phyloP scores from a whole-genome alignment of 495 filamentous ascomycete species.

The Penicillium arizonense region DNA sequence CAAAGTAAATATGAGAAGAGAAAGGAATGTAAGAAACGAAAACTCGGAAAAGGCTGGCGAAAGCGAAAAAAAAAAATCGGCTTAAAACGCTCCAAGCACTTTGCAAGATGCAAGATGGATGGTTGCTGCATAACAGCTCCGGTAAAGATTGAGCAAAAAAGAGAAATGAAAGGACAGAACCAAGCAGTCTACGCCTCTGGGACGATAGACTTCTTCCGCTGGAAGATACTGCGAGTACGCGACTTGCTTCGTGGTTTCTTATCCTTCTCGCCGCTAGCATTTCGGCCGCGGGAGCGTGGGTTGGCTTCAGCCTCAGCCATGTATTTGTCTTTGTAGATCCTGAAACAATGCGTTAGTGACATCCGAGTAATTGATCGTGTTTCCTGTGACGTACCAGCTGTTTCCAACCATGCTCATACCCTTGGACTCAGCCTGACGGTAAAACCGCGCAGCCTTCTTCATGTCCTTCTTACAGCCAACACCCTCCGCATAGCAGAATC shows the following conservation, averaged over 20 bases:
- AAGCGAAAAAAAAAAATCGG: conserved; percentile 8
- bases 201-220: conserved; percentile 55
- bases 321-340: conserved; percentile 95
- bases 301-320: conserved; percentile 69
- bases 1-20: conserved; percentile 10
- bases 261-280: conserved; percentile 34
- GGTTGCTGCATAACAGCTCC: neutral
- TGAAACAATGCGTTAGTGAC: conserved; percentile 30
- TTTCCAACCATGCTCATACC: conserved; percentile 98
- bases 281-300: conserved; percentile 35
- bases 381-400: conserved; percentile 70
- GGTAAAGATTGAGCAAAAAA: conserved; percentile 7
- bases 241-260: conserved; percentile 65
- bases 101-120: conserved; percentile 17
- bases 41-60: neutral
- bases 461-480: conserved; percentile 91
- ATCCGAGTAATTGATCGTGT: neutral
- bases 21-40: conserved; percentile 6
- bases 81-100: conserved; percentile 19
- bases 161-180: conserved; percentile 3
- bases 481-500: conserved; percentile 84
- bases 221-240: conserved; percentile 64
- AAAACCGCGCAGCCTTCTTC: conserved; percentile 89
- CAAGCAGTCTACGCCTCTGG: conserved; percentile 29
- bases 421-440: conserved; percentile 84